These are phyloP conservation scores for Coemansia sp. DNA, from an alignment of 192 early-diverging fungal genomes.

Conservation along the genomic window DNA sequence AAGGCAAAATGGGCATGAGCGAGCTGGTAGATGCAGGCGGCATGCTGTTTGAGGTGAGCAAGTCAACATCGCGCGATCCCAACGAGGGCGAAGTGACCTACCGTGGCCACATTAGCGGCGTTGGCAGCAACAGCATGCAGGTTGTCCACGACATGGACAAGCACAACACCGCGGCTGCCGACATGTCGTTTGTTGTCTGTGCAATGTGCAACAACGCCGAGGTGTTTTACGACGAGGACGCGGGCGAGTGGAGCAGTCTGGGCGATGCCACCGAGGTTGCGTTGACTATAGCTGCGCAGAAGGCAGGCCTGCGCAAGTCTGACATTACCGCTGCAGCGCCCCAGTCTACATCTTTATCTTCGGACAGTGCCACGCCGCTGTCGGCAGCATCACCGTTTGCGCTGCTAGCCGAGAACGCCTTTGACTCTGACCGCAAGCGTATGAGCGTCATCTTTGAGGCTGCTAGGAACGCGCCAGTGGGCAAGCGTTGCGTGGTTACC, in stretches of 20 bases:
- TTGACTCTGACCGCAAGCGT: constrained; percentile 93
- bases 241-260: constrained; percentile 64
- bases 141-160: constrained; percentile 46
- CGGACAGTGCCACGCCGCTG: not conserved
- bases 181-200: constrained; percentile 76
- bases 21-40: constrained; percentile 57
- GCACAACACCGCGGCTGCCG: constrained; percentile 60
- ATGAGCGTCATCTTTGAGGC: constrained; percentile 82
- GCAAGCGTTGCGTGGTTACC: constrained; percentile 54
- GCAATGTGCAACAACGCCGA: constrained; percentile 86
- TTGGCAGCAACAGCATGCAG: constrained; percentile 29
- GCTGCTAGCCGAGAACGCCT: constrained; percentile 76
- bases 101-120: constrained; percentile 56
- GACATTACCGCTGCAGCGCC: constrained; percentile 11
- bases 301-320: constrained; percentile 68
- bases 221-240: constrained; percentile 59
- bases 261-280: constrained; percentile 98
- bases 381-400: constrained; percentile 24
- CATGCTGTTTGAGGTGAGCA: constrained; percentile 53
- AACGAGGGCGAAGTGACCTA: constrained; percentile 64
- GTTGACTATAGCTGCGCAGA: constrained; percentile 79
- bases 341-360: not conserved
- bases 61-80: constrained; percentile 61
- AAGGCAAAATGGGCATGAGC: constrained; percentile 94
- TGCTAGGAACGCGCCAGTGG: not conserved